Conservation (phyloP, 2,329 filamentous ascomycete genomes). For the Beauveria scarabaeidicola region DNA sequence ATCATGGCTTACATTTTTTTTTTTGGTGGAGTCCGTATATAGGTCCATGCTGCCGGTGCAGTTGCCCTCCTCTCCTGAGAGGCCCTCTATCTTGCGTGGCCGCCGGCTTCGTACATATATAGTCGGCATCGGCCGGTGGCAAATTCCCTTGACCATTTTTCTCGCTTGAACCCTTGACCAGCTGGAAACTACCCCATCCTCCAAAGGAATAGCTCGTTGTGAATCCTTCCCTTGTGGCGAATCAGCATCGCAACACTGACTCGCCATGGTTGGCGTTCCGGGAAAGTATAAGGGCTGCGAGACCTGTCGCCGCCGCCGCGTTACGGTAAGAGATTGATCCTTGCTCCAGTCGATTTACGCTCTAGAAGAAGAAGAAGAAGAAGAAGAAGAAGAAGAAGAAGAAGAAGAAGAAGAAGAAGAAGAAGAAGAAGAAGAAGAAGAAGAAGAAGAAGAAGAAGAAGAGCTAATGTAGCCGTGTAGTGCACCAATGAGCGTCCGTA, state of each 20-base stretch:
- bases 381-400: background rate
- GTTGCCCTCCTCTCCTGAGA: background rate
- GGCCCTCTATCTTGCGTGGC: background rate
- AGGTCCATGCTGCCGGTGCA: conserved; percentile 1
- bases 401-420: background rate
- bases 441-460: background rate
- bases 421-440: background rate
- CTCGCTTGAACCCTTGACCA: conserved; percentile 3
- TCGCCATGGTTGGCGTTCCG: conserved; percentile 51
- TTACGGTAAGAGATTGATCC: conserved; percentile 38
- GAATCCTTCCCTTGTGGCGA: conserved; percentile 12
- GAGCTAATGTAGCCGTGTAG: conserved; percentile 23
- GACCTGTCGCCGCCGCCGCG: conserved; percentile 49
- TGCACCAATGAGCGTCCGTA: conserved; percentile 54
- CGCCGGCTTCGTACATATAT: conserved; percentile 10
- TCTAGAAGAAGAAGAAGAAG: background rate
- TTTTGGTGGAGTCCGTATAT: conserved; percentile 8
- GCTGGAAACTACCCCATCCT: conserved; percentile 11
- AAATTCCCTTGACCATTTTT: background rate
- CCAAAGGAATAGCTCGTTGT: background rate
- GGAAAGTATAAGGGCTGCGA: conserved; percentile 58
- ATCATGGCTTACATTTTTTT: conserved; percentile 9
- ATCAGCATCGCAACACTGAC: conserved; percentile 6
- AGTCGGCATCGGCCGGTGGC: conserved; percentile 6
- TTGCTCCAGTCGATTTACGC: background rate